These are phyloP conservation scores for Coffea humblotiana DNA, from an alignment of 305 asterid genomes.

Conservation along the genomic window DNA sequence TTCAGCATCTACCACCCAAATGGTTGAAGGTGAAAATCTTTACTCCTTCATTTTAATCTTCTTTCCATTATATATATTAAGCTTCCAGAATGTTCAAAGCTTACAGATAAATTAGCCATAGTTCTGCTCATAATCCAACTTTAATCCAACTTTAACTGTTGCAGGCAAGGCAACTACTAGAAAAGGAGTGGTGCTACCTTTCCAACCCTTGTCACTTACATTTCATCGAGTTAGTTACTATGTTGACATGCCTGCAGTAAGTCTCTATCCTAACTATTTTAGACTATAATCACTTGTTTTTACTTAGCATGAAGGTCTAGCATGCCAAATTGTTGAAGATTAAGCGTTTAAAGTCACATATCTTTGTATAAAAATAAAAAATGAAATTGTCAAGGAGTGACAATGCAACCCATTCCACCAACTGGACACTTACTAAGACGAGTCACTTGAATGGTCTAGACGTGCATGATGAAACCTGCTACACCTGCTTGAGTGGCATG, in stretches of 20 bases:
- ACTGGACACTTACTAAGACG: background rate
- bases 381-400: background rate
- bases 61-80: background rate
- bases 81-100: background rate
- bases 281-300: background rate
- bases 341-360: too few relatives aligned
- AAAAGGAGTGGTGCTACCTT: conserved; percentile 94
- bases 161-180: conserved; percentile 28
- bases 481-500: background rate
- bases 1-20: conserved; percentile 42
- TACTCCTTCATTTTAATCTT: background rate
- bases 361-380: too few relatives aligned
- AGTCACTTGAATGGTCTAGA: too few relatives aligned
- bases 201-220: conserved; percentile 77
- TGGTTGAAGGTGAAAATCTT: conserved; percentile 38
- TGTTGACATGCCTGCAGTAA: conserved; percentile 94
- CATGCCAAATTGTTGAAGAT: background rate
- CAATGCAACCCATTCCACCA: background rate
- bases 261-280: conserved; percentile 25
- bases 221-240: conserved; percentile 81
- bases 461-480: background rate
- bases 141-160: conserved; percentile 23
- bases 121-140: conserved; percentile 15
- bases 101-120: background rate
- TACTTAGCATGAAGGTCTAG: background rate